Evolutionary conservation across 108 stramenopile genomes (phyloP).

Genomic region (Cyclotella choctawhatcheeana): DNA sequence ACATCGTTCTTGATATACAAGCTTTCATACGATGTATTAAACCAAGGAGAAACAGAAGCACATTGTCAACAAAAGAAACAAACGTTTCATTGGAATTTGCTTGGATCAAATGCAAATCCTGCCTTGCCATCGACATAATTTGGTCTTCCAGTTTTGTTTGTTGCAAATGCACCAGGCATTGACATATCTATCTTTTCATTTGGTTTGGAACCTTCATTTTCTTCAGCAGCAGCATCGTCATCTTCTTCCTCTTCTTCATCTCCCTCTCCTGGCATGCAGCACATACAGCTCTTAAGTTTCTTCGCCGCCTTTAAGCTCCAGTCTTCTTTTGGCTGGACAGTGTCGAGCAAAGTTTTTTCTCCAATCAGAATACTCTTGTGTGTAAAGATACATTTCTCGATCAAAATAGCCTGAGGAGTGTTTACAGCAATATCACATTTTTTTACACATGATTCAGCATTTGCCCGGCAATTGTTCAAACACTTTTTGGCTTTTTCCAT

Average conservation of each 20-base stretch:
- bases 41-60: too few relatives aligned
- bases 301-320: conserved; percentile 77
- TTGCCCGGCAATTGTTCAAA: conserved; percentile 47
- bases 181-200: conserved; percentile 13
- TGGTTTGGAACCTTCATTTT: conserved; percentile 31
- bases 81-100: conserved; percentile 33
- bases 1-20: too few relatives aligned
- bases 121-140: conserved; percentile 53
- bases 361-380: conserved; percentile 84
- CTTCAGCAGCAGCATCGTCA: conserved; percentile 48
- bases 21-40: too few relatives aligned
- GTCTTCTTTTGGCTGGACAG: conserved; percentile 76
- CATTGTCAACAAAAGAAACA: too few relatives aligned
- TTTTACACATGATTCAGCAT: conserved; percentile 15
- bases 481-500: conserved; percentile 60
- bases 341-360: conserved; percentile 83
- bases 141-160: conserved; percentile 7
- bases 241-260: conserved; percentile 61
- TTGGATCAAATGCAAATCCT: conserved; percentile 51
- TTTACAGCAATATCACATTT: conserved; percentile 11
- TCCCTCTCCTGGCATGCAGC: conserved; percentile 54
- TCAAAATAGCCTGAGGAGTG: conserved; percentile 34
- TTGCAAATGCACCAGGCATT: conserved; percentile 5
- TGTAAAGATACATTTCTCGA: conserved; percentile 79
- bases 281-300: conserved; percentile 54